Evolutionary conservation across 345 rosid species (phyloP).

Genomic region (Arabis alpina): DNA sequence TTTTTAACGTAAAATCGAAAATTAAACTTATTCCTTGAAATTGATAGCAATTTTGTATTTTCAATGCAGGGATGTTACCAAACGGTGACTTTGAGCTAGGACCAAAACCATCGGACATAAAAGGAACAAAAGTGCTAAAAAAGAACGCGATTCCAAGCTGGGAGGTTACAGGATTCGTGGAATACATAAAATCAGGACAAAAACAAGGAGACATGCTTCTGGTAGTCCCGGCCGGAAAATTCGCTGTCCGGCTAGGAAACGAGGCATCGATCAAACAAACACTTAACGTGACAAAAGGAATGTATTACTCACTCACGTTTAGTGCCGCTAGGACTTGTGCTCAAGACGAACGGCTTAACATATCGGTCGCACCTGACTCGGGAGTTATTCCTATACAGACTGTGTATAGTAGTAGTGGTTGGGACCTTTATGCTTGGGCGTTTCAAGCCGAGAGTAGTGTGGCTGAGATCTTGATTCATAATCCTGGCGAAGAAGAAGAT

Average conservation of each 20-base stretch:
- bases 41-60: slow-evolving; percentile 10
- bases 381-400: slow-evolving; percentile 86
- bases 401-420: slow-evolving; percentile 75
- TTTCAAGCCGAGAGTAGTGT: slow-evolving; percentile 53
- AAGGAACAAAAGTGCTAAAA: slow-evolving; percentile 63
- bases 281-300: slow-evolving; percentile 53
- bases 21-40: too few species aligned
- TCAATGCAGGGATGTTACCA: slow-evolving; percentile 59
- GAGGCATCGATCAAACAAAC: slow-evolving; percentile 89
- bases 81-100: slow-evolving; percentile 83
- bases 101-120: slow-evolving; percentile 64
- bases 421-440: slow-evolving; percentile 91
- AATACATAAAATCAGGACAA: slow-evolving; percentile 90
- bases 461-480: slow-evolving; percentile 66
- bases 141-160: slow-evolving; percentile 67
- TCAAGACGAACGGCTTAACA: slow-evolving; percentile 78
- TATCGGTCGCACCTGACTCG: slow-evolving; percentile 78
- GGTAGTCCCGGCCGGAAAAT: slow-evolving; percentile 81
- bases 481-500: slow-evolving; percentile 87
- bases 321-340: slow-evolving; percentile 93
- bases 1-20: too few species aligned
- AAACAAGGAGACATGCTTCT: slow-evolving; percentile 96
- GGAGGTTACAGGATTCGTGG: slow-evolving; percentile 82
- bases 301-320: slow-evolving; percentile 75
- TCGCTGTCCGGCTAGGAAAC: slow-evolving; percentile 81